Conservation (phyloP, 257 asterid genomes). For the Gardenia jasminoides region DNA sequence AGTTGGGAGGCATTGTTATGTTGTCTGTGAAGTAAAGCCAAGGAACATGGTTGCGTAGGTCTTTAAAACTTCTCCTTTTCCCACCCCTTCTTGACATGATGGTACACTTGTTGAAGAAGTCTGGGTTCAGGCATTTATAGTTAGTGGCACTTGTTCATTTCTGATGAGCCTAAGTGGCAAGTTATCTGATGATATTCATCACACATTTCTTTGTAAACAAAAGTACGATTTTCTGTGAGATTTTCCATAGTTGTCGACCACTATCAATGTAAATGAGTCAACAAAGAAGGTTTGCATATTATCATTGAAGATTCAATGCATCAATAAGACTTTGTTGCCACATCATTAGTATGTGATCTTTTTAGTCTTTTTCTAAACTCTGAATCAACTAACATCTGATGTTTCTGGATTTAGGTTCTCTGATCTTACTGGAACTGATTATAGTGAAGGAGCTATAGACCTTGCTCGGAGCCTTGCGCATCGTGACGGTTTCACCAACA, state of each 20-base stretch:
- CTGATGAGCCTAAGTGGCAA: neutral
- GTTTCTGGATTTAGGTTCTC: conserved; percentile 62
- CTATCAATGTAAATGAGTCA: neutral
- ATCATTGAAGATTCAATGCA: neutral
- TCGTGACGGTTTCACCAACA: conserved; percentile 79
- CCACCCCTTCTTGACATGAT: neutral
- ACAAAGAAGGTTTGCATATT: neutral
- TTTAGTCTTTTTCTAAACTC: conserved; percentile 7
- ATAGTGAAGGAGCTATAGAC: conserved; percentile 90
- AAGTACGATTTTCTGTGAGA: neutral
- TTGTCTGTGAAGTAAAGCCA: neutral
- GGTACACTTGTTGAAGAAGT: neutral
- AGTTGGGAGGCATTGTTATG: neutral
- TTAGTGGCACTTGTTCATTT: neutral
- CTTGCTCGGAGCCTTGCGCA: conserved; percentile 80
- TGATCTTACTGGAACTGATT: conserved; percentile 96
- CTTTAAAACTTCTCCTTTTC: neutral
- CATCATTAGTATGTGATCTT: neutral
- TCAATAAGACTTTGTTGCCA: neutral
- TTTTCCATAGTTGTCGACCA: neutral
- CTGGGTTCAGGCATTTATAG: neutral
- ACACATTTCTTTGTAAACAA: neutral
- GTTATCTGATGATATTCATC: neutral
- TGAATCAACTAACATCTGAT: conserved; percentile 23
- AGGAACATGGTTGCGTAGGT: neutral